Conservation (phyloP, 2,329 filamentous ascomycete species). For the Endoconidiophora polonica region DNA sequence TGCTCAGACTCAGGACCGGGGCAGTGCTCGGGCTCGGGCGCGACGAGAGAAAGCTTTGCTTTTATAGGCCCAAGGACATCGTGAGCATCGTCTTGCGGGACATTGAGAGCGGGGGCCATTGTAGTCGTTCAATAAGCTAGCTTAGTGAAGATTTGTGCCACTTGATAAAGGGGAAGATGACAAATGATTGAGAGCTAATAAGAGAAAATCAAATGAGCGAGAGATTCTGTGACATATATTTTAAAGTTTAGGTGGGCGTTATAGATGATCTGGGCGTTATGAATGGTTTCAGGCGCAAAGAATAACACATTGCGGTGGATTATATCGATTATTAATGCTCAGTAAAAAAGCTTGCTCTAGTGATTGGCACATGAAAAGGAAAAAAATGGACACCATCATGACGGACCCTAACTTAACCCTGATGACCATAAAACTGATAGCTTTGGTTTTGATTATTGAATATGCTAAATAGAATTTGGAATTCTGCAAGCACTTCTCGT, state of each 20-base stretch:
- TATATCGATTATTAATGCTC: slow-evolving; percentile 6
- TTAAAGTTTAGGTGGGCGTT: no score
- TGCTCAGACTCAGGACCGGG: slow-evolving; percentile 70
- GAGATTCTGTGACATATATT: no score
- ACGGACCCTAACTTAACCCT: no score
- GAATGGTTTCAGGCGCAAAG: background rate
- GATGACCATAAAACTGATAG: no score
- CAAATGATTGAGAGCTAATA: background rate
- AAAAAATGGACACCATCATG: no score
- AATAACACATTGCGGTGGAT: background rate
- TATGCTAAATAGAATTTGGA: background rate
- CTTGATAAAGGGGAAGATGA: background rate
- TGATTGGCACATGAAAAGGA: background rate
- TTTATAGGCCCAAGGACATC: slow-evolving; percentile 60
- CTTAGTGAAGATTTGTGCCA: background rate
- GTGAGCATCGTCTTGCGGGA: slow-evolving; percentile 37
- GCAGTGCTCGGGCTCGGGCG: slow-evolving; percentile 92
- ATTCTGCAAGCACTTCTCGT: no score
- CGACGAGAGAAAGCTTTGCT: slow-evolving; percentile 65
- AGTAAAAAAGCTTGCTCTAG: background rate
- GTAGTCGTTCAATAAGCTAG: slow-evolving; percentile 6
- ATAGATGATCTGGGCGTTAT: no score
- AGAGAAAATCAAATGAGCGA: background rate
- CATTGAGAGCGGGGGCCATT: slow-evolving; percentile 70
- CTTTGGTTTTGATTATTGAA: background rate